Base-by-base conservation (phyloP, 169 alveolate species). In the Cryptosporidium felis region DNA sequence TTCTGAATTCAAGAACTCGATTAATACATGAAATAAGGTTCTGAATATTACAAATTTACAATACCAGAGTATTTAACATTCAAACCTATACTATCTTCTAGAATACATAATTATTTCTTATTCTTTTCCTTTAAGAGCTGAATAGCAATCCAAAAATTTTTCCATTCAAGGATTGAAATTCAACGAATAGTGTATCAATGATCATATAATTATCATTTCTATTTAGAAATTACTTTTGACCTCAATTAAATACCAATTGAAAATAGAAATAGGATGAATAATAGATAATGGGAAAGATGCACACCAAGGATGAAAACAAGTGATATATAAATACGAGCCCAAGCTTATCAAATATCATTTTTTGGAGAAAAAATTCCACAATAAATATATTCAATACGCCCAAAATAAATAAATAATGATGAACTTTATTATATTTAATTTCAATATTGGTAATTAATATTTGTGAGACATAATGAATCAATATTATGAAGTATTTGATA, bases 401-500 rank as follows among this genome's bases (percentile, higher is more conserved):
- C n/a, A 65, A 26, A 18, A 65, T 45, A 28, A 65, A 23, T n/a
- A 30, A 23, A 4, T 16, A 28, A 28, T 65, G 40, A 46, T 65
- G 81, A 26, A 21, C 1, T n/a, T 44, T 47, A 28, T 46, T 46
- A 26, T 46, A 28, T 14, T 28, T 23, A 1, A 34, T 32, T 16
- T 65, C 10, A 28, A 44, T 45, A 16, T 65, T 65, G 12, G n/a
- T 28, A 47, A 65, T 16, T 2, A 46, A 26, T 4, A 65, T 32
- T 12, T 65, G 62, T 26, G 62, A 5, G 14, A 45, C 10, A 23
- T 65, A 30, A 18, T 65, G 32, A 5, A 14, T 36, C 4, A 30
- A 18, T 45, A 65, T 38, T 3, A 65, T 42, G 26, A 65, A n/a
- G 47, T 65, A 65, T 65, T 65, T 65, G n/a, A 65, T 65, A 45